Base-by-base conservation (phyloP, 805 yeast genomes). In the Yamadazyma nakazawae region DNA sequence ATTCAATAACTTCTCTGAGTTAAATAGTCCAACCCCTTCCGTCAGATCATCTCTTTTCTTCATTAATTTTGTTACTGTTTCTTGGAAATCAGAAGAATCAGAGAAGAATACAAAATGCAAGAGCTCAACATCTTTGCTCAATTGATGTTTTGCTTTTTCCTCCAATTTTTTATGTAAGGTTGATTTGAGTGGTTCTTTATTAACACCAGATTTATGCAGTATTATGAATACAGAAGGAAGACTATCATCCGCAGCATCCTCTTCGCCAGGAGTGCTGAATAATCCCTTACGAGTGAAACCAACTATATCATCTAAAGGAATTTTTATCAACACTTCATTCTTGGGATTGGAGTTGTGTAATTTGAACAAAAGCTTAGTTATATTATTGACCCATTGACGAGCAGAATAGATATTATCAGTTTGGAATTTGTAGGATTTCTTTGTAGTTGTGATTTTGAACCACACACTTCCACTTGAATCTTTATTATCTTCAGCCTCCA, bases 371-470 rank as follows among this genome's bases (percentile, higher is more conserved):
- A 84, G 84, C 56, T 86, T 88, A 53, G 85, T 87, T 37, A 92
- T 64, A 9, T 76, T 67, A 43, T 83, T 81, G 39, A 80, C 83
- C 98, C 98, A 92, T 14, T 83, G 78, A 48, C 86, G 75, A 0
- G 97, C 97, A 6, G 84, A 68, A 50, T 75, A 81, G 13, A 78
- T 65, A 19, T 85, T 81, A 57, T 91, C 97, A 2, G 95, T 86
- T 51, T 78, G 76, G 54, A 91, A 85, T 35, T 75, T 73, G 61
- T 83, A 83, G 0, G 79, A 74, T 52, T 80, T 77, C 26, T 75
- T 70, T 36, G 75, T 80, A 1, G 89, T 82, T 2, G 75, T 62
- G 19, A 92, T 66, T 37, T 75, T 72, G 56, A 91, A 80, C 76
- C 84, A 80, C 3, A 63, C 67, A 1, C 71, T 73, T 1, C 62